Conservation (phyloP, 202 grass and related monocot species). For the Musa balbisiana region DNA sequence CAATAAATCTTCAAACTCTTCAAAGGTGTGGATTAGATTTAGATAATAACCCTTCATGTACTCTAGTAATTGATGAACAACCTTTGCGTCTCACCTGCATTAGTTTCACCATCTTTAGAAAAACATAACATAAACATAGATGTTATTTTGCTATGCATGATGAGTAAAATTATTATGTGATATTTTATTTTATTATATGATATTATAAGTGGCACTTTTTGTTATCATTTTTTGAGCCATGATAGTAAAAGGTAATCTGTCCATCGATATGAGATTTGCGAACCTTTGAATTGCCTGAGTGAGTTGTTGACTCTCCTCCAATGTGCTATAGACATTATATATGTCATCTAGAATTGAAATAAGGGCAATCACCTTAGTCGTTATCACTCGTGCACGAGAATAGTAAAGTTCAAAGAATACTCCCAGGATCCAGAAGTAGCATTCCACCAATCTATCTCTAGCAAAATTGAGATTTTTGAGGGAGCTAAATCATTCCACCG, state of each 20-base stretch:
- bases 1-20: slow-evolving; percentile 6
- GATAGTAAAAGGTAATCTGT: no score
- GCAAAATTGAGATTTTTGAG: no score
- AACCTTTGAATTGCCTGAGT: not conserved
- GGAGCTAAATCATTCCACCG: no score
- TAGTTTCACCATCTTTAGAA: not conserved
- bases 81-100: slow-evolving; percentile 32
- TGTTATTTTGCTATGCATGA: no score
- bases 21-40: slow-evolving; percentile 5
- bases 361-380: slow-evolving; percentile 18
- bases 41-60: slow-evolving; percentile 22
- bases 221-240: no score
- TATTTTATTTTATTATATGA: no score
- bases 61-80: slow-evolving; percentile 11
- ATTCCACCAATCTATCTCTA: slow-evolving; percentile 46
- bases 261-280: not conserved
- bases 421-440: slow-evolving; percentile 47
- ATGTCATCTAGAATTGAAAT: not conserved
- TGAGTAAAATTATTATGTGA: not conserved
- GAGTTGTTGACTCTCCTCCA: not conserved
- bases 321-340: not conserved
- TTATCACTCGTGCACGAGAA: slow-evolving; percentile 25
- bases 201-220: no score
- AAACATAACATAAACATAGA: not conserved
- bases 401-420: not conserved